Base-by-base conservation (phyloP, 2,329 filamentous ascomycete genomes). In the Colletotrichum tabaci region DNA sequence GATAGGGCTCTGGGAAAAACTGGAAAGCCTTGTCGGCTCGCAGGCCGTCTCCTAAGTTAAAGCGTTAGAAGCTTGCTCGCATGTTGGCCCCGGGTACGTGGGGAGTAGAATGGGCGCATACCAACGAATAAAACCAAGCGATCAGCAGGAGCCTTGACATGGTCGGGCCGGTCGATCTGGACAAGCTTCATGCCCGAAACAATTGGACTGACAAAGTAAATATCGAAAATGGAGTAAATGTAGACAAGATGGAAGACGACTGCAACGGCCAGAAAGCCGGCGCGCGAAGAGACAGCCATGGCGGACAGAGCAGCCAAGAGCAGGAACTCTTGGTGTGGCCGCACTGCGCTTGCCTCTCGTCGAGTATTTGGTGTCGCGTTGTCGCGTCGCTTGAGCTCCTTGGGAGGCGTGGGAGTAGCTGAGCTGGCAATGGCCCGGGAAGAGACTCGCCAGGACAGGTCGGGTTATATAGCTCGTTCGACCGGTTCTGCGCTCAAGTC, bases 21-120 rank as follows among this genome's bases (percentile, higher is more conserved):
- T 98, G 95, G 81, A 99, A 98, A 61, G 96, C 94, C 85, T 99
- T 99, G 87, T 99, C 96, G 79, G 96, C 96, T 79, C 96, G 95
- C 55, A 99, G 87, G 68, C 96, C 96, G 79, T 99, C 96, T 73
- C 94, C 94, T 93, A 71, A 3, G 44, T 60, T 18, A 47, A 40
- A 3, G 52, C 44, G 58, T 42, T 46, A 73, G 65, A 42, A 50
- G 21, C 13, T 56, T 38, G 47, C 13, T 21, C 23, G 38, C 42
- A 15, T 35, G 35, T 13, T 53, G 16, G 18, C 52, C 30, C 0
- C 4, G n/a, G 58, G 55, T 9, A 57, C 16, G 15, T 42, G 38
- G 18, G n/a, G 23, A 63, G 42, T 13, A n/a, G 74, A 30, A 18
- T 18, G 13, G 58, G 38, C 23, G 40, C 77, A 74, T 86, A 93